These are phyloP conservation scores for Achlya hypogyna DNA, from an alignment of 352 stramenopile genomes.

Conservation along the genomic window DNA sequence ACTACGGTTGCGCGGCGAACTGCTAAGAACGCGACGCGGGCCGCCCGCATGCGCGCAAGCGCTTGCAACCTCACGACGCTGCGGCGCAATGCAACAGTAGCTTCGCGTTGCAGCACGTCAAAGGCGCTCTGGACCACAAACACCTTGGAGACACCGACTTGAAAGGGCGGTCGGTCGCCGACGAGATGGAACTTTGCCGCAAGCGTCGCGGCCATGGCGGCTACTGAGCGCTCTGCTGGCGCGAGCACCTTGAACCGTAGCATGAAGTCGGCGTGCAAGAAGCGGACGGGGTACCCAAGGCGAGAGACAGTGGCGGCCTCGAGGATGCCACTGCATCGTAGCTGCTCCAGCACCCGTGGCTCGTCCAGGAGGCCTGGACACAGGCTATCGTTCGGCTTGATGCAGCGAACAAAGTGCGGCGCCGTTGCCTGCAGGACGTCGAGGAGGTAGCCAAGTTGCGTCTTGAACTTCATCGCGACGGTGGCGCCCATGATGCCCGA, in stretches of 20 bases:
- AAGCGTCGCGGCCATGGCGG: neutral
- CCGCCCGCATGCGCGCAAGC: neutral
- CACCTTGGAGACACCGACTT: constrained; percentile 12
- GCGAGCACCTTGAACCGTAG: constrained; percentile 32
- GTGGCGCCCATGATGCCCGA: constrained; percentile 45
- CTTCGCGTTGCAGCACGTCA: neutral
- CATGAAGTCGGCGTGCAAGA: constrained; percentile 89
- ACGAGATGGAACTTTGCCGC: neutral
- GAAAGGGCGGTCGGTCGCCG: neutral
- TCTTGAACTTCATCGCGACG: constrained; percentile 89
- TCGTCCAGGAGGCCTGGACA: constrained; percentile 54
- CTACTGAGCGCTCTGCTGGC: neutral
- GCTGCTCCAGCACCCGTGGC: constrained; percentile 65
- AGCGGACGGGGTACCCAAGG: constrained; percentile 90
- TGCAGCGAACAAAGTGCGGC: constrained; percentile 87
- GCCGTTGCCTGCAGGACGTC: constrained; percentile 91
- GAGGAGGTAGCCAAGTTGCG: constrained; percentile 87
- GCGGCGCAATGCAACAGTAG: neutral
- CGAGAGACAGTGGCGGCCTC: constrained; percentile 85
- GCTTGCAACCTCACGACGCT: neutral
- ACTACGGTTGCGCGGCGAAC: constrained; percentile 25
- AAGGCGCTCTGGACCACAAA: constrained; percentile 10
- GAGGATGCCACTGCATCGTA: constrained; percentile 79
- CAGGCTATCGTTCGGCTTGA: constrained; percentile 78
- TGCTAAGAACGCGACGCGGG: neutral